Evolutionary conservation across 2,329 filamentous ascomycete genomes (phyloP), one percentile per base, ranked within the genome.

Genomic region (Paecilomyces niveus): DNA sequence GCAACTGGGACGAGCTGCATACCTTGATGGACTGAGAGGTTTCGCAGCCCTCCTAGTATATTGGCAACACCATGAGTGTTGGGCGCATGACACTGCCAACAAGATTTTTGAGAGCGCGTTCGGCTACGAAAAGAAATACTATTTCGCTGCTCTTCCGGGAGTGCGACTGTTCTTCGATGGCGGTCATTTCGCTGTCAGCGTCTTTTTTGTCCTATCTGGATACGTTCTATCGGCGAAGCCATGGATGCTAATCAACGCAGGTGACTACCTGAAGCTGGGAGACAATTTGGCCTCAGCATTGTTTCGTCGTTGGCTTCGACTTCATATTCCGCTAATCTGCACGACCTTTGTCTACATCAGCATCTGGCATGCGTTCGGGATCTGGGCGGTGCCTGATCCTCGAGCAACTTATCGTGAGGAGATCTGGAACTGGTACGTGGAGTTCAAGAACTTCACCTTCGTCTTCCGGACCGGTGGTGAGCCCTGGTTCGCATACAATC

Each of bases 391-490:
- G 11, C 70, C 70, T 22, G 69, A 73, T 13, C 69, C 72, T 10
- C 70, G 80, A 59, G 62, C 62, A 3, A 81, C 63, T 32, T 78
- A 80, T 64, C 60, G 67, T 7, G 79, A 78, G 10, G 83, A 86
- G 64, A 60, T 84, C 1, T 82, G 79, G 75, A 76, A 72, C 39
- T 78, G 76, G 76, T 78, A 80, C 57, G 68, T 67, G 60, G 83
- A 89, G 67, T 76, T 83, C 67, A 89, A 89, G 68, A 88, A 88
- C 69, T 89, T 86, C 73, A 89, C 81, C 70, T 89, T 86, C 67
- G 68, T 88, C 45, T 89, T 84, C 72, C 81, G 82, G 50, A 77
- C 77, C 7, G 83, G 84, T 6, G 82, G 81, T 1, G 73, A 80
- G 9, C 80, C 82, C 10, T 86, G 83, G 76, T 78, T 85, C 57